phyloP scores from a whole-genome alignment of 768 basidiomycete species.

The Pleurotus salmoneostramineus region DNA sequence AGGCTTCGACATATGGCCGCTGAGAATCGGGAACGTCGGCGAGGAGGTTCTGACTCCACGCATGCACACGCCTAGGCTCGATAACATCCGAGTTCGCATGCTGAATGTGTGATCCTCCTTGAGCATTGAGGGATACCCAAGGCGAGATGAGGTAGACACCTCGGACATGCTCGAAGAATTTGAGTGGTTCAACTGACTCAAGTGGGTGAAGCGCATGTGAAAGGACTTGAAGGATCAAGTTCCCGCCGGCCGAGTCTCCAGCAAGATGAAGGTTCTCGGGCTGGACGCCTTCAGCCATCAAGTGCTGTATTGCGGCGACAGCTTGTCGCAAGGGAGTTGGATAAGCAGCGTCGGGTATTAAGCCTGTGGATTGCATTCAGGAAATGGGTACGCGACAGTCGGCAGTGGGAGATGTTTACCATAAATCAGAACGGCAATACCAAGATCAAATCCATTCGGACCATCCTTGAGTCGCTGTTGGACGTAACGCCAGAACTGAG shows the following conservation, averaged over 20 bases:
- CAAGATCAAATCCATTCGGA: constrained; percentile 17
- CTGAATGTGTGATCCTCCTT: constrained; percentile 18
- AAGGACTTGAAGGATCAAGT: constrained; percentile 24
- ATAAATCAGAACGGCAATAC: constrained; percentile 26
- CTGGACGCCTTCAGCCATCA: constrained; percentile 24
- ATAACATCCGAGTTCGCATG: constrained; percentile 25
- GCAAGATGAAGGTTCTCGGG: constrained; percentile 28
- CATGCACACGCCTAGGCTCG: constrained; percentile 5
- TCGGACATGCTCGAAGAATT: constrained; percentile 17
- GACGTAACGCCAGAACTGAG: constrained; percentile 25
- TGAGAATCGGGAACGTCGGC: constrained; percentile 19
- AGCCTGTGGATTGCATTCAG: constrained; percentile 13
- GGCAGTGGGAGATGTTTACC: constrained; percentile 15
- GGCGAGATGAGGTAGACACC: constrained; percentile 27
- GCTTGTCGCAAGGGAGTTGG: constrained; percentile 30
- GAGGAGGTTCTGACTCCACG: constrained; percentile 18
- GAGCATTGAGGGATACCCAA: constrained; percentile 26
- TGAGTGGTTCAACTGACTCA: constrained; percentile 16
- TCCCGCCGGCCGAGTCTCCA: constrained; percentile 34
- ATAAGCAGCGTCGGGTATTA: constrained; percentile 28
- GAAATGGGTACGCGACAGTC: no score
- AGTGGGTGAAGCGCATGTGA: constrained; percentile 29
- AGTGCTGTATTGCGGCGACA: constrained; percentile 23
- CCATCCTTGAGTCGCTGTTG: constrained; percentile 18
- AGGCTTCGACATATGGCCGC: constrained; percentile 26